Conservation (phyloP, 768 basidiomycete species). For the Holtermanniella nyarrowii region DNA sequence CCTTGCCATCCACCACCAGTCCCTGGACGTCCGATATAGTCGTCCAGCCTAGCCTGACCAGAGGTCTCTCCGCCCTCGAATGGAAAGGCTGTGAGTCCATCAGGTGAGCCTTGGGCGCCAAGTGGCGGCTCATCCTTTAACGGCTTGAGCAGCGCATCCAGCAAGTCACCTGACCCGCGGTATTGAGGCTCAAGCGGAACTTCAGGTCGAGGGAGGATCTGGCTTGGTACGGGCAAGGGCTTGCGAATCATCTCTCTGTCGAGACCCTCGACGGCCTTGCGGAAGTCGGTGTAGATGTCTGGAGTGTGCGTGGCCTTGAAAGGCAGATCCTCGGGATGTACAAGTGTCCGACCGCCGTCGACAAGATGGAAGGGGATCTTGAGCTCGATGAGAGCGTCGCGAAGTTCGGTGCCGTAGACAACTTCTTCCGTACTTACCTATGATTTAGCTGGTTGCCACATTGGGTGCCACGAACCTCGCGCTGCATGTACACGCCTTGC, state of each 20-base stretch:
- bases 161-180: slow-evolving; percentile 11
- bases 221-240: slow-evolving; percentile 12
- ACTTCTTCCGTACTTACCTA: slow-evolving; percentile 21
- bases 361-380: slow-evolving; percentile 7
- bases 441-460: slow-evolving; percentile 12
- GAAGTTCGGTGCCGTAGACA: slow-evolving; percentile 13
- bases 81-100: slow-evolving; percentile 36
- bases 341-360: slow-evolving; percentile 36
- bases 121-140: slow-evolving; percentile 28
- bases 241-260: slow-evolving; percentile 38
- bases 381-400: slow-evolving; percentile 1
- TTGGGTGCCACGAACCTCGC: slow-evolving; percentile 34
- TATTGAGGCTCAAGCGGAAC: neutral
- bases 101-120: slow-evolving; percentile 13
- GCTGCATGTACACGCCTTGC: slow-evolving; percentile 37
- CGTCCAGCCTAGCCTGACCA: slow-evolving; percentile 37
- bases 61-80: slow-evolving; percentile 38
- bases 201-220: slow-evolving; percentile 9
- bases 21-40: slow-evolving; percentile 37
- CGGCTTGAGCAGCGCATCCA: slow-evolving; percentile 23
- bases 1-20: slow-evolving; percentile 13
- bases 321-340: slow-evolving; percentile 36
- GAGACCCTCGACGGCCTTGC: slow-evolving; percentile 43
- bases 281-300: slow-evolving; percentile 44
- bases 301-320: slow-evolving; percentile 35